Base-by-base conservation (phyloP, 2,329 filamentous ascomycete species). In the Colletotrichum graminicola region DNA sequence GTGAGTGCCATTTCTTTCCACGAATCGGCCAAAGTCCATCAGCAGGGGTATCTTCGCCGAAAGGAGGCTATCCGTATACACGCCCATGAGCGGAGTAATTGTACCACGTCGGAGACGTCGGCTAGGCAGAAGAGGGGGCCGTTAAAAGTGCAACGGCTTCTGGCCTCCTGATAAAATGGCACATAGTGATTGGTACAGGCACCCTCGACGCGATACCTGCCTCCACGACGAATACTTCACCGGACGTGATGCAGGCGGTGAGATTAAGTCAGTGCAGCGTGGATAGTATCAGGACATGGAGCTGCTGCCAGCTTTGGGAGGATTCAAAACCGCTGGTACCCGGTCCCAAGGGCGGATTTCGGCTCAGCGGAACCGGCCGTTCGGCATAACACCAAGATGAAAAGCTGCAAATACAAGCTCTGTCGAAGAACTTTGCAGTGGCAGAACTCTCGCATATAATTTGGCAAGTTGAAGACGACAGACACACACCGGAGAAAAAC, bases 1-100 rank as follows among this genome's bases (percentile, higher is more conserved):
- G 59, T 16, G 41, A 43, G 39, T 11, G n/a, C 32, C 23, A 29
- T 62, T 55, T 36, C 55, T 71, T 62, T 67, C 70, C 61, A 23
- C 55, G 29, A 71, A 71, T 69, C 62, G 32, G 59, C 12, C 16
- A 8, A 7, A 16, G 47, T 6, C 29, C 29, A 57, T 16, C 11
- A 16, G 21, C 65, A 47, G 23, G 39, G 68, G 29, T 62, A 39
- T 21, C 18, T 14, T 21, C 18, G 14, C 49, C 49, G 41, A 26
- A 29, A 34, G 34, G 16, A 43, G 21, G 18, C 26, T 8, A 11
- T 2, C 8, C 39, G 49, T 26, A 56, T 43, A 39, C 18, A 23
- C 36, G 21, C 14, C 23, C 6, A 23, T 26, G 18, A 63, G 61
- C 3, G 32, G 34, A 21, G 8, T 16, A 5, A n/a, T n/a, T 21